A percentile compares a stretch with the other conserved stretches of the same genome.
phyloP scores from a whole-genome alignment of 2,329 filamentous ascomycete species.

The Fusarium sp. region DNA sequence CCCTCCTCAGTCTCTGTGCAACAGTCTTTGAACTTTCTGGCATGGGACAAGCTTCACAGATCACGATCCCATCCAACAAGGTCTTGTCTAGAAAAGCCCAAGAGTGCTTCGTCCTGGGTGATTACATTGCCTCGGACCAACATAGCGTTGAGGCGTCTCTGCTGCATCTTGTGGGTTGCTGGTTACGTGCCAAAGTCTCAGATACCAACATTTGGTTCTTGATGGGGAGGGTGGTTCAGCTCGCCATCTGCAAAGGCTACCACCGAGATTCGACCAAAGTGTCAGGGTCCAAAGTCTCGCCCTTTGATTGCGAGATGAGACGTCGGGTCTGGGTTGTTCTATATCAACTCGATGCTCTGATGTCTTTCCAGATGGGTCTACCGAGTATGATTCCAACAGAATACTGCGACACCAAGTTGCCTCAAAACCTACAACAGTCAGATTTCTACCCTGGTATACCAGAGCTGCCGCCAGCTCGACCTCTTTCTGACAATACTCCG shows the following conservation, averaged over 20 bases:
- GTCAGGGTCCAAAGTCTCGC: constrained; percentile 47
- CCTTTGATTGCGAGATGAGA: constrained; percentile 61
- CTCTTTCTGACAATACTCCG: constrained; percentile 29
- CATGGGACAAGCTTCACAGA: constrained; percentile 30
- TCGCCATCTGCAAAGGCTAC: constrained; percentile 61
- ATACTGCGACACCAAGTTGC: constrained; percentile 36
- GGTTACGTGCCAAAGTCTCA: constrained; percentile 41
- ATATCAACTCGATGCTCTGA: constrained; percentile 57
- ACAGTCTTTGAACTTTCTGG: constrained; percentile 46
- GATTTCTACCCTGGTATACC: constrained; percentile 28
- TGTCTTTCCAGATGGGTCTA: constrained; percentile 60
- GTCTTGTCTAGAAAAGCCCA: constrained; percentile 47
- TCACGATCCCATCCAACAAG: constrained; percentile 25
- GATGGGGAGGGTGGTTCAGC: constrained; percentile 55
- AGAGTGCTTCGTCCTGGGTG: constrained; percentile 57
- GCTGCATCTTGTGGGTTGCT: constrained; percentile 53
- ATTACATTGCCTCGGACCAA: constrained; percentile 55
- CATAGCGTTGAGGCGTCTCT: constrained; percentile 59
- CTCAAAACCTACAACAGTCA: constrained; percentile 37
- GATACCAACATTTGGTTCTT: constrained; percentile 58
- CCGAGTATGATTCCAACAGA: constrained; percentile 56
- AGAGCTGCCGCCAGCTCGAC: constrained; percentile 30
- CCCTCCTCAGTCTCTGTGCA: constrained; percentile 55
- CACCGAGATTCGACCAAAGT: constrained; percentile 58
- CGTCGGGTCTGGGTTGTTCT: constrained; percentile 59